A percentile compares a stretch with the other conserved stretches of the same genome.
phyloP scores from a whole-genome alignment of 257 asterid species.

The Cruciata laevipes region DNA sequence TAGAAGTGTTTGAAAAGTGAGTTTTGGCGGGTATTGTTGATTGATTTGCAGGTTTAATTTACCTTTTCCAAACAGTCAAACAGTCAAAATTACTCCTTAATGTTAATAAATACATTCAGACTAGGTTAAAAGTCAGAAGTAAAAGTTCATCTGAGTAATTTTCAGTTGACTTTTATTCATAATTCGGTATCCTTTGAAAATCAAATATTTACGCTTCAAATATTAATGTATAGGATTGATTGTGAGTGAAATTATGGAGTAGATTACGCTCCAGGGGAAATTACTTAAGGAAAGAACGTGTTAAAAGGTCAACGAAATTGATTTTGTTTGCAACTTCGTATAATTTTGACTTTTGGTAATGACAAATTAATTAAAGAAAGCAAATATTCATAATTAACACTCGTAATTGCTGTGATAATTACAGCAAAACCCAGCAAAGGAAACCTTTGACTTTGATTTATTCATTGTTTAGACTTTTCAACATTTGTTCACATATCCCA shows the following conservation, averaged over 20 bases:
- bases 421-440: conserved; percentile 4
- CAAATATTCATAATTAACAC: too few species aligned
- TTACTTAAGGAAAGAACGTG: background rate
- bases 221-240: background rate
- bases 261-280: background rate
- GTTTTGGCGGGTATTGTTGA: background rate
- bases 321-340: background rate
- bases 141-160: background rate
- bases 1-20: background rate
- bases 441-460: conserved; percentile 46
- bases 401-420: background rate
- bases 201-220: background rate
- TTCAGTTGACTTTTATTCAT: background rate
- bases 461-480: conserved; percentile 38
- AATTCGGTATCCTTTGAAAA: background rate
- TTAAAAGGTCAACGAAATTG: background rate
- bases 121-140: background rate
- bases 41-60: background rate
- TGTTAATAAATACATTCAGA: background rate
- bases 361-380: background rate
- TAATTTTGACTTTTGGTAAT: background rate
- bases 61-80: too few species aligned
- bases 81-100: too few species aligned
- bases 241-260: background rate
- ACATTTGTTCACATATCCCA: background rate